phyloP scores from a whole-genome alignment of 495 filamentous ascomycete species.

The Talaromyces liani region DNA sequence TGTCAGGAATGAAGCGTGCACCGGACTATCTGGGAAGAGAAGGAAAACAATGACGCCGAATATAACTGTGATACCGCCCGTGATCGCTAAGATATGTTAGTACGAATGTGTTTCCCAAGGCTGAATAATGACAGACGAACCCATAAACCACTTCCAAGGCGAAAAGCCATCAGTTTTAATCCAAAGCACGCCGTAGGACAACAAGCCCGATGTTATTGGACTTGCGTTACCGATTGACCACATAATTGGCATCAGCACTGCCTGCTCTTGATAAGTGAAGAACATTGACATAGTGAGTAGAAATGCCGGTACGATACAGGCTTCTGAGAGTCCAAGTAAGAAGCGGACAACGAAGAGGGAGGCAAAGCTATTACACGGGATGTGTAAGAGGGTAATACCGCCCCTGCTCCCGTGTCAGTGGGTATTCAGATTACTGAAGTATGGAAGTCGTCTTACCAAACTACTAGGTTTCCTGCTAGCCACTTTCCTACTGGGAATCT shows the following conservation, averaged over 20 bases:
- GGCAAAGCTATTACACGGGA: slow-evolving; percentile 31
- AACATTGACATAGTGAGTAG: slow-evolving; percentile 34
- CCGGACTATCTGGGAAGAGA: slow-evolving; percentile 50
- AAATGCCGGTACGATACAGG: slow-evolving; percentile 34
- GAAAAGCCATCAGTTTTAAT: slow-evolving; percentile 30
- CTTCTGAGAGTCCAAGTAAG: slow-evolving; percentile 32
- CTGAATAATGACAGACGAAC: slow-evolving; percentile 6
- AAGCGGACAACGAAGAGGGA: slow-evolving; percentile 33
- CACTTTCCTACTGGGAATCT: slow-evolving; percentile 33
- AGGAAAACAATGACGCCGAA: slow-evolving; percentile 43
- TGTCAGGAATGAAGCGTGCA: slow-evolving; percentile 47
- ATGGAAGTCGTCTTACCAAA: slow-evolving; percentile 21
- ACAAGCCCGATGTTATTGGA: slow-evolving; percentile 31
- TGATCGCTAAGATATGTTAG: slow-evolving; percentile 27
- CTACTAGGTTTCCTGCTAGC: slow-evolving; percentile 27
- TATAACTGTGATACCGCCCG: slow-evolving; percentile 41
- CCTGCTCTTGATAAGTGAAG: slow-evolving; percentile 36
- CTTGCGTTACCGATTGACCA: slow-evolving; percentile 35
- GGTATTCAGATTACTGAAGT: neutral
- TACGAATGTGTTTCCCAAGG: neutral
- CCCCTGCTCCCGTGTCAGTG: slow-evolving; percentile 17
- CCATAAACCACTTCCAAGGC: slow-evolving; percentile 37
- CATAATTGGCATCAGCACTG: slow-evolving; percentile 35
- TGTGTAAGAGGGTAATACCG: slow-evolving; percentile 26
- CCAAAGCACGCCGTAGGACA: slow-evolving; percentile 35